Conservation (phyloP, 768 basidiomycete genomes). For the Leccinum aurantiacum region DNA sequence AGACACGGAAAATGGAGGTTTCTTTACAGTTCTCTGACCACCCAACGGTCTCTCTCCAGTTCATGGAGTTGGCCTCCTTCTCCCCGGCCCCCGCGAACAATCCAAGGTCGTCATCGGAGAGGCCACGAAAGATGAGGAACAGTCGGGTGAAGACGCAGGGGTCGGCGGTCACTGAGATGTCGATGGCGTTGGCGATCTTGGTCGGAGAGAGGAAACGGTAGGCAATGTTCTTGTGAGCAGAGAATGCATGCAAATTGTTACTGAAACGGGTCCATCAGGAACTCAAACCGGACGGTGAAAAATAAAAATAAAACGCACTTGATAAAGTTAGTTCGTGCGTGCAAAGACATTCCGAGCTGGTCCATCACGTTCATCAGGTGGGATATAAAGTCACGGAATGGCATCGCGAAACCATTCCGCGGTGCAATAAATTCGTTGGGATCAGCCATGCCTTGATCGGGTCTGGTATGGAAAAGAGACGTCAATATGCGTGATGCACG, state of each 20-base stretch:
- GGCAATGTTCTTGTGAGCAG: conserved; percentile 81
- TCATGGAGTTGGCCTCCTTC: conserved; percentile 78
- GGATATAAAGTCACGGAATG: conserved; percentile 74
- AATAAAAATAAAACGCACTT: conserved; percentile 48
- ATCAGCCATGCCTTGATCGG: conserved; percentile 74
- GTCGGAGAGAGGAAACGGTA: conserved; percentile 83
- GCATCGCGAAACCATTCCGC: conserved; percentile 84
- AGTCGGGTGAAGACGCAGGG: conserved; percentile 81
- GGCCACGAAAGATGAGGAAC: conserved; percentile 83
- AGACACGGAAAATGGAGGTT: conserved; percentile 66
- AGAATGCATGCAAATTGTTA: conserved; percentile 73
- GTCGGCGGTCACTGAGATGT: conserved; percentile 80
- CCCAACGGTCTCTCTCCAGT: conserved; percentile 79
- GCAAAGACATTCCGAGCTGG: conserved; percentile 79
- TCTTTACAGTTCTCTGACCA: conserved; percentile 85
- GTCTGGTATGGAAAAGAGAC: conserved; percentile 44
- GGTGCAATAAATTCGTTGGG: conserved; percentile 78
- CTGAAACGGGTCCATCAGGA: conserved; percentile 36
- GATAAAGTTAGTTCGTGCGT: conserved; percentile 80
- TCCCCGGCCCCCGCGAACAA: conserved; percentile 77
- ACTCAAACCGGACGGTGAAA: neutral
- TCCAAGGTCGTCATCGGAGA: conserved; percentile 76
- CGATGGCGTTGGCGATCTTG: conserved; percentile 82
- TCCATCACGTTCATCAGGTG: conserved; percentile 83
- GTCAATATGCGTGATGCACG: neutral